Evolutionary conservation across 371 early-diverging fungal genomes (phyloP).

Genomic region (Batkoa obscura): DNA sequence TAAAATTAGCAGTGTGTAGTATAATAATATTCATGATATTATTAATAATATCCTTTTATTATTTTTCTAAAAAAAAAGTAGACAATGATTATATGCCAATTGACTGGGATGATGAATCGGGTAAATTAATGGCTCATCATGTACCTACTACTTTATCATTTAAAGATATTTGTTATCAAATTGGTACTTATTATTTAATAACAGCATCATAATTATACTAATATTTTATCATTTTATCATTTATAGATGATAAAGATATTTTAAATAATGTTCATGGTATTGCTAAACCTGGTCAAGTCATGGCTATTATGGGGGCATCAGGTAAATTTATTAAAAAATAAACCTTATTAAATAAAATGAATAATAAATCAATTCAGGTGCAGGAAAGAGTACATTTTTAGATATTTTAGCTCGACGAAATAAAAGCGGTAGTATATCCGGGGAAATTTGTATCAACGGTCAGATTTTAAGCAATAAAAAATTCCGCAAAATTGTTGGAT

Average conservation of each 20-base stretch:
- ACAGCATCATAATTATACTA: neutral
- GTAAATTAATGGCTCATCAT: slow-evolving; percentile 52
- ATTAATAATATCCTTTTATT: neutral
- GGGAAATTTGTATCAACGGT: slow-evolving; percentile 77
- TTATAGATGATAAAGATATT: slow-evolving; percentile 16
- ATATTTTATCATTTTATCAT: neutral
- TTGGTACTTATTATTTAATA: slow-evolving; percentile 11
- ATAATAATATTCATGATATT: slow-evolving; percentile 32
- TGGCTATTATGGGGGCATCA: slow-evolving; percentile 51
- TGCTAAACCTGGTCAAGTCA: slow-evolving; percentile 62
- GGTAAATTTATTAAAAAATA: too few relatives aligned
- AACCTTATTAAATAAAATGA: too few relatives aligned
- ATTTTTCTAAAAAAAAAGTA: neutral
- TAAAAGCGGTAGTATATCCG: slow-evolving; percentile 60
- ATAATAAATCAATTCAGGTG: slow-evolving; percentile 9
- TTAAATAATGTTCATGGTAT: slow-evolving; percentile 43
- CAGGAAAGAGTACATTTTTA: slow-evolving; percentile 62
- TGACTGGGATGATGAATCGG: slow-evolving; percentile 31
- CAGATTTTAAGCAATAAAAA: slow-evolving; percentile 24
- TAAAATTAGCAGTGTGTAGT: slow-evolving; percentile 32
- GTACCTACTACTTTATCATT: slow-evolving; percentile 46
- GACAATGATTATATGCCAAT: slow-evolving; percentile 1
- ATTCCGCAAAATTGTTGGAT: slow-evolving; percentile 51
- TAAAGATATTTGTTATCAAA: slow-evolving; percentile 36
- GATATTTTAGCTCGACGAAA: slow-evolving; percentile 81